Percentiles rank a stretch among this genome's conserved stretches.
These are phyloP conservation scores for Pulveroboletus ravenelii DNA, from an alignment of 768 basidiomycete species.

Conservation along the genomic window DNA sequence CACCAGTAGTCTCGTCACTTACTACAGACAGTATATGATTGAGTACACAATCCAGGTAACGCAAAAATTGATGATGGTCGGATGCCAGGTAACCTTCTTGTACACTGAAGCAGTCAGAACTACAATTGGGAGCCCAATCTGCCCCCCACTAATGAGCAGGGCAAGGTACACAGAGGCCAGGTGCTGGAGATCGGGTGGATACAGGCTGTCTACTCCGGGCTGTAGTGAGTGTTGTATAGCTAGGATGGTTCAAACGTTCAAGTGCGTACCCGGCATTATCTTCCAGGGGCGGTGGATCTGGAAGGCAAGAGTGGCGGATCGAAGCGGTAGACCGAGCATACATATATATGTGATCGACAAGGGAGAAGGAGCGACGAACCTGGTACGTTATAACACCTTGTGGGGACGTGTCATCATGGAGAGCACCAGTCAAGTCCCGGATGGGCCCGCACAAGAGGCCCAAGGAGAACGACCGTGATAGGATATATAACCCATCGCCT, in stretches of 20 bases:
- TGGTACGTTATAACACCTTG: constrained; percentile 2
- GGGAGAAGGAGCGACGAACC: neutral
- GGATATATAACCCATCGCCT: constrained; percentile 22
- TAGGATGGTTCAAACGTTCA: neutral
- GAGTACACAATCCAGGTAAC: constrained; percentile 54
- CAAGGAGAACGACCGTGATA: constrained; percentile 16
- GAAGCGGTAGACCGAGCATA: neutral
- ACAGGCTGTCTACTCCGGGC: constrained; percentile 1
- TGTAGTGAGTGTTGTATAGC: neutral
- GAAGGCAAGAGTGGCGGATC: neutral
- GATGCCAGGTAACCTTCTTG: constrained; percentile 42
- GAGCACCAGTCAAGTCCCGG: constrained; percentile 3
- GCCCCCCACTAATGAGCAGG: constrained; percentile 49
- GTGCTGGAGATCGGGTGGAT: constrained; percentile 22
- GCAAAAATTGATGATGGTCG: constrained; percentile 55
- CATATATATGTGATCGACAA: constrained; percentile 2
- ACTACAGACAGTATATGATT: constrained; percentile 48
- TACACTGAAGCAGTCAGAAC: constrained; percentile 42
- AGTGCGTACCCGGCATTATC: constrained; percentile 17
- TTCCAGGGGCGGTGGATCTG: neutral
- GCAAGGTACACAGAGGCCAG: constrained; percentile 40
- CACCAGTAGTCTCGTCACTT: constrained; percentile 21
- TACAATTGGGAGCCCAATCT: constrained; percentile 47
- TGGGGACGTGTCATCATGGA: constrained; percentile 11
- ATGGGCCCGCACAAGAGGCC: constrained; percentile 3